A percentile compares a stretch with the other conserved stretches of the same genome.
Evolutionary conservation across 2,329 filamentous ascomycete species (phyloP).

Genomic region (Microcyclospora tardicrescens): DNA sequence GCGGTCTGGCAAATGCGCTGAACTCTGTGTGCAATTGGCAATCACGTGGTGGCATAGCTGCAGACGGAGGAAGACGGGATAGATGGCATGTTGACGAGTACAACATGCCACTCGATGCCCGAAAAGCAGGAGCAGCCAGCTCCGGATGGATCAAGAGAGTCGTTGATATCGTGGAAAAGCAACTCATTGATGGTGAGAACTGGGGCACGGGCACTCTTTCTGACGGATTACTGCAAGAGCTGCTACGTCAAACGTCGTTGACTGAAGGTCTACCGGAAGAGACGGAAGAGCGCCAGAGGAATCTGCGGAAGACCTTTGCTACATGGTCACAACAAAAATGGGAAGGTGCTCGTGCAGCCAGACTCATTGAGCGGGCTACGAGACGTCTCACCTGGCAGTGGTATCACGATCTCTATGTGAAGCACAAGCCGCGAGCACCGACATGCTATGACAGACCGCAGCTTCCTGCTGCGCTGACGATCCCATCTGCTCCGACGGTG

Average conservation of each 20-base stretch:
- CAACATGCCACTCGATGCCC: slow-evolving; percentile 69
- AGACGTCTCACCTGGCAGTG: slow-evolving; percentile 66
- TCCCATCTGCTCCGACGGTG: slow-evolving; percentile 84
- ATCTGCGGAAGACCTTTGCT: slow-evolving; percentile 25
- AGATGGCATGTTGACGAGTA: slow-evolving; percentile 85
- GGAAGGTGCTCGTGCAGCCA: slow-evolving; percentile 77
- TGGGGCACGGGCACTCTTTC: slow-evolving; percentile 68
- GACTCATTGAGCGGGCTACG: slow-evolving; percentile 74
- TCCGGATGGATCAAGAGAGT: slow-evolving; percentile 80
- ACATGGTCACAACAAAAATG: slow-evolving; percentile 62
- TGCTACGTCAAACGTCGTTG: slow-evolving; percentile 34
- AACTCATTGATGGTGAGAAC: slow-evolving; percentile 69
- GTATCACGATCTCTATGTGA: slow-evolving; percentile 72
- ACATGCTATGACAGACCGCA: slow-evolving; percentile 58
- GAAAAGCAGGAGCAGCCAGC: slow-evolving; percentile 44
- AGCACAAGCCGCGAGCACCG: slow-evolving; percentile 41
- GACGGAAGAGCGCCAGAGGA: slow-evolving; percentile 24
- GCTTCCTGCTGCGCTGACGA: slow-evolving; percentile 56
- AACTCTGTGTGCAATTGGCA: slow-evolving; percentile 96
- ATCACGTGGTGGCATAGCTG: slow-evolving; percentile 71
- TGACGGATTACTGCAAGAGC: slow-evolving; percentile 26
- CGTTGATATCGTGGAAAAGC: slow-evolving; percentile 77
- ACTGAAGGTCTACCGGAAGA: slow-evolving; percentile 21
- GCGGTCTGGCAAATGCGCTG: slow-evolving; percentile 82
- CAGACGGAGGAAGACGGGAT: slow-evolving; percentile 62